phyloP scores from a whole-genome alignment of 768 basidiomycete species.

The Calocybe gangraenosa region DNA sequence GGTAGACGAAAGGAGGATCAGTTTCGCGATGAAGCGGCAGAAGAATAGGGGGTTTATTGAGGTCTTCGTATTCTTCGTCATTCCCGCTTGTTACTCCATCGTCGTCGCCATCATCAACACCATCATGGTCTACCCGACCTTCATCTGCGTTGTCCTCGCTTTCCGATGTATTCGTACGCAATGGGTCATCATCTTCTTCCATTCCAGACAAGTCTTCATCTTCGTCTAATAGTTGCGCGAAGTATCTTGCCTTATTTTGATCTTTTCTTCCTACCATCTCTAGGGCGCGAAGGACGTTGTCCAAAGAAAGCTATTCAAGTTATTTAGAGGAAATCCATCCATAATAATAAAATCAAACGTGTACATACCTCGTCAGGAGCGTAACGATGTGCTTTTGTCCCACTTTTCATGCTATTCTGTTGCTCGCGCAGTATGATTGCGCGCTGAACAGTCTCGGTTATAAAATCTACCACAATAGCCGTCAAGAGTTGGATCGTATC shows the following conservation, averaged over 20 bases:
- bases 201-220: slow-evolving; percentile 2
- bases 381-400: slow-evolving; percentile 57
- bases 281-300: slow-evolving; percentile 46
- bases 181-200: slow-evolving; percentile 7
- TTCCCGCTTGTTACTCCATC: slow-evolving; percentile 7
- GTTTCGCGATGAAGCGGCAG: slow-evolving; percentile 22
- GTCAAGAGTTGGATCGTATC: slow-evolving; percentile 44
- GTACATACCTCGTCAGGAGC: slow-evolving; percentile 37
- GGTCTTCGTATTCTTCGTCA: slow-evolving; percentile 7
- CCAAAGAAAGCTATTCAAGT: slow-evolving; percentile 35
- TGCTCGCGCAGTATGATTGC: slow-evolving; percentile 55
- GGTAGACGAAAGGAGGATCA: slow-evolving; percentile 18
- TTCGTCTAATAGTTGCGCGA: slow-evolving; percentile 27
- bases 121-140: slow-evolving; percentile 1
- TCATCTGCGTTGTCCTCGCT: not conserved
- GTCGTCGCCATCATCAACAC: slow-evolving; percentile 3
- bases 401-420: slow-evolving; percentile 52
- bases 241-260: slow-evolving; percentile 35
- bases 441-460: slow-evolving; percentile 44
- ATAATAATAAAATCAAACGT: too few relatives aligned
- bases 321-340: too few relatives aligned
- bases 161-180: not conserved
- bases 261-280: slow-evolving; percentile 39
- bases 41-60: slow-evolving; percentile 10
- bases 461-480: slow-evolving; percentile 45